A percentile compares a stretch with the other conserved stretches of the same genome.
phyloP scores from a whole-genome alignment of 305 asterid genomes.

The Solanum hybrid region DNA sequence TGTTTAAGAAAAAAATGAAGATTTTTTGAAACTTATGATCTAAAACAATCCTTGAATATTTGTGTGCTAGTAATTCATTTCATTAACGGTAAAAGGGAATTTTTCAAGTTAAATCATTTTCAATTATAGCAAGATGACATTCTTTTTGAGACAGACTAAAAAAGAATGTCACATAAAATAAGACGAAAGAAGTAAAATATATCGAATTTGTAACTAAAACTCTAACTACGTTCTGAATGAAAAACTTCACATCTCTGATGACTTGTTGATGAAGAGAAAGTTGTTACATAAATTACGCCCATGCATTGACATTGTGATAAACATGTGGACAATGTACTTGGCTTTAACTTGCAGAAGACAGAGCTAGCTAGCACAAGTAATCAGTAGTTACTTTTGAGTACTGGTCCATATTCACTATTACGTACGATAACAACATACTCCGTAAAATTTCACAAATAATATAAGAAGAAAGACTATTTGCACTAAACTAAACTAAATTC shows the following conservation, averaged over 20 bases:
- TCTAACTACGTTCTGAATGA: background rate
- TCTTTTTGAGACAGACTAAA: background rate
- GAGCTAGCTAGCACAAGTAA: background rate
- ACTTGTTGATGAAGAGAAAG: slow-evolving; percentile 14
- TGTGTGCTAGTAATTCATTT: background rate
- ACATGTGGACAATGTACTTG: background rate
- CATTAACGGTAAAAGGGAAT: too few species aligned
- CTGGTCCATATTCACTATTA: background rate
- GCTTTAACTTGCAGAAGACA: background rate
- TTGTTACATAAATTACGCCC: background rate
- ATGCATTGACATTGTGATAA: background rate
- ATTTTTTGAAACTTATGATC: too few species aligned
- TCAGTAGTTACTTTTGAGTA: background rate
- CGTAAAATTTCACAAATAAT: too few species aligned
- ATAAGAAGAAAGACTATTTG: too few species aligned
- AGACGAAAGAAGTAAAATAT: too few species aligned
- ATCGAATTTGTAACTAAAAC: background rate
- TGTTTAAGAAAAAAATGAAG: background rate
- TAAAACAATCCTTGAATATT: too few species aligned
- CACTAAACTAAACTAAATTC: background rate
- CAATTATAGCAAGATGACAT: too few species aligned
- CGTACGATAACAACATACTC: too few species aligned
- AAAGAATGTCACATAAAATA: too few species aligned
- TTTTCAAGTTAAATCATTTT: too few species aligned
- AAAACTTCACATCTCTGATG: slow-evolving; percentile 1